Percentiles rank a stretch among this genome's conserved stretches.
Conservation (phyloP, 2,329 filamentous ascomycete genomes). For the Neocatenulostroma microsporum region DNA sequence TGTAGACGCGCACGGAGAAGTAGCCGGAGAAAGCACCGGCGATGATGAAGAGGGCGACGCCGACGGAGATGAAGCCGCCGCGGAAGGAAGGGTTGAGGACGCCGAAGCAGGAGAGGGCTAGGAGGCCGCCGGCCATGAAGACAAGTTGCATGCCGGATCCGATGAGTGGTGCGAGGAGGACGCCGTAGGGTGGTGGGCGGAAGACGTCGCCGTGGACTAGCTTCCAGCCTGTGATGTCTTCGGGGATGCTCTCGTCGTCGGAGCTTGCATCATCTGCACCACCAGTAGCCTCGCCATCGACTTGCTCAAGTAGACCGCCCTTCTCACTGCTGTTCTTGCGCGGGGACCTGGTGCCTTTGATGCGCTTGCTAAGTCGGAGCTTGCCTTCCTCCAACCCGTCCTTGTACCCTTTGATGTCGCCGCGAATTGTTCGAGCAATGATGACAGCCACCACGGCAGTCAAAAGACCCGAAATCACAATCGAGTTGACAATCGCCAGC, state of each 20-base stretch:
- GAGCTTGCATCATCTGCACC: constrained; percentile 44
- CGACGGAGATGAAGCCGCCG: constrained; percentile 82
- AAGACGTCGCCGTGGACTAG: constrained; percentile 84
- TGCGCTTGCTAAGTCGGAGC: constrained; percentile 43
- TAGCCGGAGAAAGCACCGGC: constrained; percentile 81
- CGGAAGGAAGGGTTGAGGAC: constrained; percentile 79
- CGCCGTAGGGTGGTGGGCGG: constrained; percentile 60
- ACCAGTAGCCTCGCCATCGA: constrained; percentile 43
- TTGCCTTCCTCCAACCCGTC: constrained; percentile 64
- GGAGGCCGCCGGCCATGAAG: constrained; percentile 67
- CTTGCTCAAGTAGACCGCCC: constrained; percentile 27
- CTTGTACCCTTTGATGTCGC: constrained; percentile 68
- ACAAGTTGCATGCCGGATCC: constrained; percentile 82
- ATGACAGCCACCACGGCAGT: constrained; percentile 76
- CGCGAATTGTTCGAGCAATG: constrained; percentile 66
- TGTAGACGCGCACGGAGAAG: constrained; percentile 75
- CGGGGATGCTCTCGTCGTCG: constrained; percentile 64
- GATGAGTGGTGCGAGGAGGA: constrained; percentile 68
- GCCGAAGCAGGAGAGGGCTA: constrained; percentile 56
- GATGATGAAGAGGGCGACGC: constrained; percentile 72
- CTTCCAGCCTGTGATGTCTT: constrained; percentile 84
- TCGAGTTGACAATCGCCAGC: constrained; percentile 79
- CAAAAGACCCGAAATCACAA: constrained; percentile 72
- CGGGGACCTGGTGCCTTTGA: constrained; percentile 37
- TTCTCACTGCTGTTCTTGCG: constrained; percentile 48